These are phyloP conservation scores for Fusarium sp. DNA, from an alignment of 2,329 filamentous ascomycete genomes.

Conservation along the genomic window DNA sequence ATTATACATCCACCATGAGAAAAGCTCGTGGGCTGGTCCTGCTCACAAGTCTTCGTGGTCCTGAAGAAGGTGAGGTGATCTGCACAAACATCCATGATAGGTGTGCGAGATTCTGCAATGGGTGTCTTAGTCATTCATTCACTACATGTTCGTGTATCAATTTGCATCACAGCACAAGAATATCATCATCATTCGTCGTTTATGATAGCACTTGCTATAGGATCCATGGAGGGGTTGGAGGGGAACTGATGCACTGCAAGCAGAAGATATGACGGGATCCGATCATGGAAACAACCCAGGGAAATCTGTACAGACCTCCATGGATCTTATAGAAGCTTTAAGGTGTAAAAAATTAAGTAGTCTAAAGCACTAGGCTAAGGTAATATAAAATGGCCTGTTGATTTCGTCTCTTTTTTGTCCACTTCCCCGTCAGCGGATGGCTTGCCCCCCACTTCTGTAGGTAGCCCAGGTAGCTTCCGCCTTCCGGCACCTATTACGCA, in stretches of 20 bases:
- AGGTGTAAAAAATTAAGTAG: neutral
- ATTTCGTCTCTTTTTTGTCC: conserved; percentile 31
- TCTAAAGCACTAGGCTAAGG: neutral
- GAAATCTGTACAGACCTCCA: neutral
- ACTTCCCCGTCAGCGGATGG: conserved; percentile 36
- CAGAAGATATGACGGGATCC: conserved; percentile 45
- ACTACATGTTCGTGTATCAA: neutral
- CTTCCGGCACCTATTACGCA: conserved; percentile 53
- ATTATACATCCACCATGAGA: neutral
- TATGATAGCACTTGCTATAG: neutral
- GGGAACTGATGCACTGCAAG: conserved; percentile 1
- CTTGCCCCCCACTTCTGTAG: conserved; percentile 38
- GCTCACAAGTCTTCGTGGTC: neutral
- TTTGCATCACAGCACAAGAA: neutral
- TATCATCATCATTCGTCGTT: neutral
- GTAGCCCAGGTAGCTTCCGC: conserved; percentile 7
- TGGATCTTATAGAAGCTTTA: neutral
- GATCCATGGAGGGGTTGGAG: neutral
- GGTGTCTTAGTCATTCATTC: neutral
- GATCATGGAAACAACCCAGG: conserved; percentile 25
- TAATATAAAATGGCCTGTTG: neutral
- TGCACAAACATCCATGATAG: neutral
- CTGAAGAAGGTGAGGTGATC: neutral
- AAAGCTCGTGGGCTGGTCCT: neutral
- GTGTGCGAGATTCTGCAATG: neutral